Conservation (phyloP, 108 stramenopile genomes). For the Parmales sp. region DNA sequence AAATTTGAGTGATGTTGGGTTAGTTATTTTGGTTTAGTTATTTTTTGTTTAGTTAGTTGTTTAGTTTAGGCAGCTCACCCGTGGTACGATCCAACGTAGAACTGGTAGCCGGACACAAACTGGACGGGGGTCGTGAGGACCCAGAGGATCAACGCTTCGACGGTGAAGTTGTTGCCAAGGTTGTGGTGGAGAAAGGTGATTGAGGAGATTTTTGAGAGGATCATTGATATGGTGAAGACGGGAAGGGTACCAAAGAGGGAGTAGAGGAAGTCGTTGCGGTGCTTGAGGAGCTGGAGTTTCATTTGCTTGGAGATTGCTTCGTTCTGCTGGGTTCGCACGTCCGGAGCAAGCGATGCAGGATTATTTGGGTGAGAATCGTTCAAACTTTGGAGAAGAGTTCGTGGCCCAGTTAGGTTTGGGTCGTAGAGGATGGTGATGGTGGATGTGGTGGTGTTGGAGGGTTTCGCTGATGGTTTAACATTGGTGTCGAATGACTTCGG, state of each 20-base stretch:
- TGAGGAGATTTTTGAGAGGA: constrained; percentile 12
- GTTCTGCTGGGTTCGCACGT: not conserved
- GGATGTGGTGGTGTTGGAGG: not conserved
- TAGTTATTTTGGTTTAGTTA: too few relatives aligned
- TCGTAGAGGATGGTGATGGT: not conserved
- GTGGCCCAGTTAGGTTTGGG: not conserved
- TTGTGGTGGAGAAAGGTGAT: not conserved
- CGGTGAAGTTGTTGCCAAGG: not conserved
- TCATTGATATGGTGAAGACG: constrained; percentile 45
- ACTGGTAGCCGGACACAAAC: constrained; percentile 55
- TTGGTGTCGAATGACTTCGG: too few relatives aligned
- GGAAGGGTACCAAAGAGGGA: constrained; percentile 37
- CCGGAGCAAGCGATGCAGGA: not conserved
- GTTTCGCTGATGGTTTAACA: not conserved
- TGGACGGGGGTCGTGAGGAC: constrained; percentile 58
- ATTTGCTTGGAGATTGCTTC: not conserved
- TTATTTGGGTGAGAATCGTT: not conserved
- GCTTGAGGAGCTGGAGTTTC: not conserved
- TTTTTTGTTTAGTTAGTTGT: too few relatives aligned
- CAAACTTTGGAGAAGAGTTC: not conserved
- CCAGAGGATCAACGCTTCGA: not conserved
- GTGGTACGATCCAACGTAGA: constrained; percentile 57
- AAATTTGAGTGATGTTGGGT: too few relatives aligned
- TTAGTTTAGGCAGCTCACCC: too few relatives aligned
- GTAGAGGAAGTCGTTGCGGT: constrained; percentile 37